Conservation (phyloP, 1,284 basidiomycete species). For the Afroboletus lepidellus region DNA sequence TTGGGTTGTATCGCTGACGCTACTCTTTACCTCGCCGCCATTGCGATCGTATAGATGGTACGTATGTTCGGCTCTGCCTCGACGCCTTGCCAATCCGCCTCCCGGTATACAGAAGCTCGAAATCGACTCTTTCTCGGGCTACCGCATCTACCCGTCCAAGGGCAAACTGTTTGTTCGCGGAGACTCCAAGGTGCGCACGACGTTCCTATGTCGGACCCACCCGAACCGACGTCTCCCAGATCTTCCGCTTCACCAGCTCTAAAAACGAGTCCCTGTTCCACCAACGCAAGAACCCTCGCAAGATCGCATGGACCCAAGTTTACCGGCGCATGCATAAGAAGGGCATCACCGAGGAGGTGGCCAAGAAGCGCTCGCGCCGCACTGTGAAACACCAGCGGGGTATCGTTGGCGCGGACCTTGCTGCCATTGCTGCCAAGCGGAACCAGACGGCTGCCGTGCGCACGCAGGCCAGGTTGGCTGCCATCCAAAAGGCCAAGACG, state of each 20-base stretch:
- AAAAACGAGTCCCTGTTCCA: conserved; percentile 97
- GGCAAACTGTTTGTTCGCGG: conserved; percentile 94
- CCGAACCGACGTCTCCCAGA: conserved; percentile 43
- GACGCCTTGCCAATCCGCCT: conserved; percentile 16
- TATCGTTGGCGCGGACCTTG: conserved; percentile 94
- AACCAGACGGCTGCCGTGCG: conserved; percentile 90
- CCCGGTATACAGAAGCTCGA: conserved; percentile 84
- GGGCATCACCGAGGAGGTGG: conserved; percentile 97
- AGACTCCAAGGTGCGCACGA: conserved; percentile 84
- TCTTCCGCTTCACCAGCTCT: conserved; percentile 88
- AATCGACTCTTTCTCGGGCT: conserved; percentile 94
- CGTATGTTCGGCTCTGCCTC: conserved; percentile 25
- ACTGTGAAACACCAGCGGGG: conserved; percentile 99
- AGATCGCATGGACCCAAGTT: conserved; percentile 97
- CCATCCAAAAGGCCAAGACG: conserved; percentile 89
- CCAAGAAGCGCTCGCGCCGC: conserved; percentile 97
- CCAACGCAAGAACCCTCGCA: conserved; percentile 99
- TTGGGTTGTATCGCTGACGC: conserved; percentile 26
- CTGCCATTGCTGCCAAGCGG: conserved; percentile 86
- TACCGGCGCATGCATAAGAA: conserved; percentile 99
- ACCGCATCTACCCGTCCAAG: conserved; percentile 95
- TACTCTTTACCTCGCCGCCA: not conserved
- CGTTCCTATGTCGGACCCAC: not conserved
- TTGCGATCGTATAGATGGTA: conserved; percentile 46
- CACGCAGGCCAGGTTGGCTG: conserved; percentile 76